Evolutionary conservation across 2,329 filamentous ascomycete species (phyloP).

Genomic region (Elsinoe ampelina): DNA sequence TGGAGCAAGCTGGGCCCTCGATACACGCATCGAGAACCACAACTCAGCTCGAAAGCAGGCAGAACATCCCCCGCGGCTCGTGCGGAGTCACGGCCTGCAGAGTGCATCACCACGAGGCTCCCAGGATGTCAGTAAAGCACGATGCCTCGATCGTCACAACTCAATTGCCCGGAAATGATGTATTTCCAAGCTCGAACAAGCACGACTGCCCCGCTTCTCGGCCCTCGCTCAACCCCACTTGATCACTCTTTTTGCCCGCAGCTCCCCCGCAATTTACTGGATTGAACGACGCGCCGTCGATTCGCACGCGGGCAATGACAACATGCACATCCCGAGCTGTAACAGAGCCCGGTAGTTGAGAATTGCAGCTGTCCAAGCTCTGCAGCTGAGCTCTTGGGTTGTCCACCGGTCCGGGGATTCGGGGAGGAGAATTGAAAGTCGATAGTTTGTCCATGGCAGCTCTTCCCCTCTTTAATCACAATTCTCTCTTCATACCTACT

Average conservation of each 20-base stretch:
- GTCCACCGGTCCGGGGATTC: background rate
- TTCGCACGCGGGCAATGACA: background rate
- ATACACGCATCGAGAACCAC: conserved; percentile 3
- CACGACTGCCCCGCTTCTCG: conserved; percentile 1
- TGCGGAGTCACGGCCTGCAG: background rate
- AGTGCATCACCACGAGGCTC: background rate
- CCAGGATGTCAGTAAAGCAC: background rate
- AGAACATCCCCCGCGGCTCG: background rate
- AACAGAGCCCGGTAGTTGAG: background rate
- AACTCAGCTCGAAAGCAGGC: background rate
- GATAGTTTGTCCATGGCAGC: background rate
- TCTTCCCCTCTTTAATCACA: background rate
- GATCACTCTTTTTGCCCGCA: background rate
- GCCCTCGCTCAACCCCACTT: background rate
- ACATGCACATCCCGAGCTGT: background rate
- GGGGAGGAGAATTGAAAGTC: background rate
- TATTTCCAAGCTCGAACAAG: conserved; percentile 1
- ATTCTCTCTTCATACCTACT: background rate
- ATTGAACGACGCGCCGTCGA: background rate
- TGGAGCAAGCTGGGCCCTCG: background rate
- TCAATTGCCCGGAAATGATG: conserved; percentile 2
- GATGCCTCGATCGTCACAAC: background rate
- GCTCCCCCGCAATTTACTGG: background rate
- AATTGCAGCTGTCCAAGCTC: background rate
- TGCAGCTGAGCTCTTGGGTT: background rate